Conservation (phyloP, 345 rosid species). For the Bruguiera parviflora region DNA sequence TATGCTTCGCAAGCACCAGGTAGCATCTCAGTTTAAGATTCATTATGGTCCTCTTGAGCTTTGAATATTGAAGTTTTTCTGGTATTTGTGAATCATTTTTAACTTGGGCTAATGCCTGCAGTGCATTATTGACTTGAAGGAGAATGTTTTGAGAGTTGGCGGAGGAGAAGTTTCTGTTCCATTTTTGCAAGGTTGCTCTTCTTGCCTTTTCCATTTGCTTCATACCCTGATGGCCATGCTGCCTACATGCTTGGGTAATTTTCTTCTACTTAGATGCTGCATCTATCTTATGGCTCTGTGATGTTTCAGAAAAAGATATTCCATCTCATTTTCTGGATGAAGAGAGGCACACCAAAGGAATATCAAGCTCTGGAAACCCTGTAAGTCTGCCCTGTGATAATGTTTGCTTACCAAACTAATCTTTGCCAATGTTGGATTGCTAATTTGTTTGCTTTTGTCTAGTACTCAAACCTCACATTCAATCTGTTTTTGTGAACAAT, state of each 20-base stretch:
- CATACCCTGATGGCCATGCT: neutral
- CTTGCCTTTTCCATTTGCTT: slow-evolving; percentile 5
- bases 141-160: slow-evolving; percentile 82
- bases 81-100: slow-evolving; percentile 10
- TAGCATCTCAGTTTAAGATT: slow-evolving; percentile 18
- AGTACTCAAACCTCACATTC: neutral
- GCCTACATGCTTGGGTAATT: neutral
- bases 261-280: slow-evolving; percentile 3
- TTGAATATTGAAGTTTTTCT: slow-evolving; percentile 5
- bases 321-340: slow-evolving; percentile 84
- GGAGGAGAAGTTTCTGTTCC: slow-evolving; percentile 98
- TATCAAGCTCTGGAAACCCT: slow-evolving; percentile 75
- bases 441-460: neutral
- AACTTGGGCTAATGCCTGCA: slow-evolving; percentile 28
- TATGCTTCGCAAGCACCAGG: slow-evolving; percentile 99
- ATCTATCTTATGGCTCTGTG: slow-evolving; percentile 5
- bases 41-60: neutral
- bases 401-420: neutral
- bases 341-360: slow-evolving; percentile 60
- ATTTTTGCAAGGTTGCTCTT: slow-evolving; percentile 77
- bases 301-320: slow-evolving; percentile 76
- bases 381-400: slow-evolving; percentile 34
- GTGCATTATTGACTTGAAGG: slow-evolving; percentile 93
- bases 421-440: neutral
- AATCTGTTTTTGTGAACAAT: neutral